Base-by-base conservation (phyloP, 768 basidiomycete species). In the Podaxis carcinomalis region DNA sequence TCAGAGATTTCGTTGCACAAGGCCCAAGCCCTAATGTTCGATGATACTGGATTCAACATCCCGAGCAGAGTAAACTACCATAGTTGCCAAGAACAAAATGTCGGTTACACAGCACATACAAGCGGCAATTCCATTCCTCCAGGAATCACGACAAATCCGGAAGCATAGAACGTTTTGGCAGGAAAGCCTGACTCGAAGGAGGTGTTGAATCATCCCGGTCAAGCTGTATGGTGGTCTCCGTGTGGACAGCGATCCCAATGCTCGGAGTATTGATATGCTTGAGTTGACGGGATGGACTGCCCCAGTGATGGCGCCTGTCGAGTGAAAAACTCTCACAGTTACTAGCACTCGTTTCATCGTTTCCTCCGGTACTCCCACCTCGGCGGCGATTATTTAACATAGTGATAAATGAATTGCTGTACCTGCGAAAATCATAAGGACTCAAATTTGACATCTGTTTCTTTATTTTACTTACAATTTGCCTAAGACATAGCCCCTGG, bases 341-440 rank as follows among this genome's bases (percentile, higher is more conserved):
- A 25, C 49, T 59, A 25, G 23, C 13, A 19, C 2, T 37, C 19
- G 32, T 27, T n/a, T 49, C 46, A 28, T 61, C 42, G 9, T 32
- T 5, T 21, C 52, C 52, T 7, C 58, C 58, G 5, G 4, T 14
- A 19, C 11, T 46, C 6, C 44, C 46, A 11, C 32, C 19, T 32
- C 52, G 32, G 7, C 19, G 53, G 5, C 59, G 59, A n/a, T 61
- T 61, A 36, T 61, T 61, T 46, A 61, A 49, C 59, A 61, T 61
- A 2, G 46, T 61, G 44, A 61, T 55, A 25, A 61, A 61, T 3
- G 59, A 61, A 21, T 61, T 61, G 40, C 59, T 61, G 44, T 61
- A 61, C 36, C 59, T 61, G 36, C 55, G 2, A 6, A 11, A 39
- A 49, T 21, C 0, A 5, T 54, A 2, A 54, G 53, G 10, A 25